phyloP scores from a whole-genome alignment of 83 land plant genomes.

The Isoetes engelmannii region DNA sequence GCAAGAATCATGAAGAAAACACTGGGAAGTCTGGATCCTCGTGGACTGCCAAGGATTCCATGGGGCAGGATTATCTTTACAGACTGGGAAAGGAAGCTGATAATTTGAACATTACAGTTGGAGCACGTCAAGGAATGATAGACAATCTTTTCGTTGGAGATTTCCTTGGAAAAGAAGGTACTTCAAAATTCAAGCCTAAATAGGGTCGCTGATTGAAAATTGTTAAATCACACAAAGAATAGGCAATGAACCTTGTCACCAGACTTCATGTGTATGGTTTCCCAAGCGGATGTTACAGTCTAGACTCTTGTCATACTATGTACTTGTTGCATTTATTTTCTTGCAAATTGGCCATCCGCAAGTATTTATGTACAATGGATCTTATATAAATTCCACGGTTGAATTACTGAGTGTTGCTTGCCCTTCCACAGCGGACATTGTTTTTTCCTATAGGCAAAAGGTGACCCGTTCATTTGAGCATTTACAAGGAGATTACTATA shows the following conservation, averaged over 20 bases:
- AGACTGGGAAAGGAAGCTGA: slow-evolving; percentile 78
- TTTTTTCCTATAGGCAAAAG: slow-evolving; percentile 88
- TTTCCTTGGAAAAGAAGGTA: slow-evolving; percentile 86
- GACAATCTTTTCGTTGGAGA: slow-evolving; percentile 77
- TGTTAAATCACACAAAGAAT: no score
- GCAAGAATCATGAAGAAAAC: no score
- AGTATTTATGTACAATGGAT: no score
- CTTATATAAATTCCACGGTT: no score
- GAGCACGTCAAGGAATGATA: slow-evolving; percentile 70
- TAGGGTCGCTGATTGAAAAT: neutral
- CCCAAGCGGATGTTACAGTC: no score
- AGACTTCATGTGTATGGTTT: no score
- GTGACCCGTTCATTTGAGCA: slow-evolving; percentile 90
- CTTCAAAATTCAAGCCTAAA: neutral
- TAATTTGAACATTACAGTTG: slow-evolving; percentile 84
- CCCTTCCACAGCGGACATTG: slow-evolving; percentile 74
- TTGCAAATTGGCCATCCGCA: no score
- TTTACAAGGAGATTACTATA: slow-evolving; percentile 78
- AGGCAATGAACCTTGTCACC: no score
- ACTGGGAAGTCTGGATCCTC: slow-evolving; percentile 47
- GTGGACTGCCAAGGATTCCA: slow-evolving; percentile 71
- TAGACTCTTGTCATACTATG: no score
- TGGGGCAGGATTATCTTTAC: slow-evolving; percentile 84
- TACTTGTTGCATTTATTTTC: no score
- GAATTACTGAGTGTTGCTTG: neutral